Evolutionary conservation across 257 asterid genomes (phyloP).

Genomic region (Primulina huaijiensis): DNA sequence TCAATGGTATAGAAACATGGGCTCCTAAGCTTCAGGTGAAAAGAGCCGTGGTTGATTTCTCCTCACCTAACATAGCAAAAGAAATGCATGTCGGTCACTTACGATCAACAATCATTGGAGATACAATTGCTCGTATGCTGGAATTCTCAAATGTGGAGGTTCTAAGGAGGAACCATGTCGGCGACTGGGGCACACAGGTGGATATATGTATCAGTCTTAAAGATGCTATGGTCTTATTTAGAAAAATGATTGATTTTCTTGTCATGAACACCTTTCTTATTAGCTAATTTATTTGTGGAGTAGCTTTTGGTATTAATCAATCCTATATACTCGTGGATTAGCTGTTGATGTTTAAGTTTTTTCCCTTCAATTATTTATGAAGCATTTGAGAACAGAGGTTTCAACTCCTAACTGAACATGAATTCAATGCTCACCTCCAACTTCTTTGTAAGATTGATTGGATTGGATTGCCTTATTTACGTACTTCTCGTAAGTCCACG

Average conservation of each 20-base stretch:
- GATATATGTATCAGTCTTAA: slow-evolving; percentile 9
- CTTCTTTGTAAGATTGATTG: no score
- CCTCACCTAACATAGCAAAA: slow-evolving; percentile 96
- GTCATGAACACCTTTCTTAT: not conserved
- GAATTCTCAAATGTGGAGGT: slow-evolving; percentile 87
- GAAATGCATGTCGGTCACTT: slow-evolving; percentile 99
- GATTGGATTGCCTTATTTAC: no score
- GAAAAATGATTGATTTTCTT: slow-evolving; percentile 15
- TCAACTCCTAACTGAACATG: not conserved
- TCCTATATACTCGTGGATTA: not conserved
- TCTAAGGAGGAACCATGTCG: slow-evolving; percentile 89
- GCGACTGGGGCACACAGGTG: slow-evolving; percentile 99
- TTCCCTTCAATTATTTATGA: not conserved
- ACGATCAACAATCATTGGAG: slow-evolving; percentile 93
- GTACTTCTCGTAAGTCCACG: no score
- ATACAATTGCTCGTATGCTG: slow-evolving; percentile 89
- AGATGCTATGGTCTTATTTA: not conserved
- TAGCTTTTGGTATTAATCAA: not conserved
- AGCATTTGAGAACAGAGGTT: not conserved
- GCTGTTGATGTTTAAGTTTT: not conserved
- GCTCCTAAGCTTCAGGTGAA: slow-evolving; percentile 78
- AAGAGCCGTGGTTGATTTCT: slow-evolving; percentile 83
- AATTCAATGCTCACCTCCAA: no score
- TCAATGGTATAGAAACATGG: slow-evolving; percentile 78
- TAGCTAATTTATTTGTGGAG: not conserved